Evolutionary conservation across 2,329 filamentous ascomycete species (phyloP).

Genomic region (Alternaria burnsii): DNA sequence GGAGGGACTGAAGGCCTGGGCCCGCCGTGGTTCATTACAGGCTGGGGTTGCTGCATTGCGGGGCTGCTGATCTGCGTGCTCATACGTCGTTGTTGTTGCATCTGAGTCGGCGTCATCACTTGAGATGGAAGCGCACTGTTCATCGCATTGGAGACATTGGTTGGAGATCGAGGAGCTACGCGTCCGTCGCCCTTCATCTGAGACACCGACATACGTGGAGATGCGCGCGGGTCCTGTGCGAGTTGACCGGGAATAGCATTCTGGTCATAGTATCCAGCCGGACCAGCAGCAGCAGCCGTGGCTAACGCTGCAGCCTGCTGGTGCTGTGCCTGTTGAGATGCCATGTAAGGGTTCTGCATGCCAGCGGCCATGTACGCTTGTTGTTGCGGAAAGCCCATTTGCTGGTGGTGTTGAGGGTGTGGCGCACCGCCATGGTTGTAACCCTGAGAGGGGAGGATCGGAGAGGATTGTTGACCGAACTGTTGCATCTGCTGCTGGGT

Average conservation of each 20-base stretch:
- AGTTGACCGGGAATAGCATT: constrained; percentile 68
- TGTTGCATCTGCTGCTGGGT: constrained; percentile 65
- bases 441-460: constrained; percentile 79
- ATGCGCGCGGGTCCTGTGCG: constrained; percentile 65
- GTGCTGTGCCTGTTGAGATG: constrained; percentile 87
- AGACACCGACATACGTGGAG: constrained; percentile 76
- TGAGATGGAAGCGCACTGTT: constrained; percentile 51
- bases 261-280: constrained; percentile 70
- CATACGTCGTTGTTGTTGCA: constrained; percentile 52
- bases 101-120: constrained; percentile 50
- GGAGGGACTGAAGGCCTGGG: constrained; percentile 61
- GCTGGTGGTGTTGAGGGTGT: constrained; percentile 68
- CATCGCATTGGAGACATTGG: constrained; percentile 71
- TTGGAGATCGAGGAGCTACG: constrained; percentile 78
- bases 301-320: constrained; percentile 95
- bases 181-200: constrained; percentile 73
- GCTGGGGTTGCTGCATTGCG: constrained; percentile 72
- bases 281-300: constrained; percentile 88
- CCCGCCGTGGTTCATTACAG: constrained; percentile 76
- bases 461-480: constrained; percentile 71
- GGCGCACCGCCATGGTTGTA: constrained; percentile 71
- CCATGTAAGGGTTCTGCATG: constrained; percentile 80
- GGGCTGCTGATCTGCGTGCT: constrained; percentile 54
- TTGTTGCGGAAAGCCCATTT: constrained; percentile 79
- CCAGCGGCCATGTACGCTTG: constrained; percentile 74